Conservation (phyloP, 768 basidiomycete genomes). For the Leccinellum luteum region DNA sequence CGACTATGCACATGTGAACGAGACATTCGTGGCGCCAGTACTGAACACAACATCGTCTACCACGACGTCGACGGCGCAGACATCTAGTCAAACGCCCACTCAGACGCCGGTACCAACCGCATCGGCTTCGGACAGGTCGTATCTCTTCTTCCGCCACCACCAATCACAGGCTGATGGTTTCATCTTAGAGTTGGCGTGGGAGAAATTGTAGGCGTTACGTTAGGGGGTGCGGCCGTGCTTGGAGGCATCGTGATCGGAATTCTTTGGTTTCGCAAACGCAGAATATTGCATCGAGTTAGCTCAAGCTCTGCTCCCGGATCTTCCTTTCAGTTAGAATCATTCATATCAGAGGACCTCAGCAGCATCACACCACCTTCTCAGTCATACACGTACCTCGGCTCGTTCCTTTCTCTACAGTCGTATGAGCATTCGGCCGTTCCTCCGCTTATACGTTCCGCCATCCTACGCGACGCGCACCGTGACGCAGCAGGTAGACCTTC, state of each 20-base stretch:
- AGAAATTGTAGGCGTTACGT: conserved; percentile 9
- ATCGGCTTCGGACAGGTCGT: conserved; percentile 8
- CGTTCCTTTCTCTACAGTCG: neutral
- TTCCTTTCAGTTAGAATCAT: neutral
- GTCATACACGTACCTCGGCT: neutral
- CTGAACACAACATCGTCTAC: neutral
- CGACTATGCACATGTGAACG: conserved; percentile 26
- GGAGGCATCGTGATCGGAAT: neutral
- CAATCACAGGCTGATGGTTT: conserved; percentile 1
- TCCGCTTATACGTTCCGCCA: conserved; percentile 7
- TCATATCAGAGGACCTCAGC: neutral
- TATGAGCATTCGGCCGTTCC: neutral
- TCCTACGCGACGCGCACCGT: conserved; percentile 15
- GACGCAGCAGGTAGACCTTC: neutral
- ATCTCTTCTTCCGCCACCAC: neutral
- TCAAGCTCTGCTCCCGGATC: neutral
- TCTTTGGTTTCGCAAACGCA: conserved; percentile 10
- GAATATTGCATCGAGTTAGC: neutral
- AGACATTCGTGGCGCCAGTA: conserved; percentile 14
- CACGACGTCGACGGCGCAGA: neutral
- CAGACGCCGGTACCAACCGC: neutral
- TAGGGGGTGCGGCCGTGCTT: conserved; percentile 9
- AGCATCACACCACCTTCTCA: neutral
- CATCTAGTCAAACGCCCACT: neutral
- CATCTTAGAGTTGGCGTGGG: conserved; percentile 12